phyloP scores from a whole-genome alignment of 192 early-diverging fungal genomes.

The Pilobolus umbonatus region DNA sequence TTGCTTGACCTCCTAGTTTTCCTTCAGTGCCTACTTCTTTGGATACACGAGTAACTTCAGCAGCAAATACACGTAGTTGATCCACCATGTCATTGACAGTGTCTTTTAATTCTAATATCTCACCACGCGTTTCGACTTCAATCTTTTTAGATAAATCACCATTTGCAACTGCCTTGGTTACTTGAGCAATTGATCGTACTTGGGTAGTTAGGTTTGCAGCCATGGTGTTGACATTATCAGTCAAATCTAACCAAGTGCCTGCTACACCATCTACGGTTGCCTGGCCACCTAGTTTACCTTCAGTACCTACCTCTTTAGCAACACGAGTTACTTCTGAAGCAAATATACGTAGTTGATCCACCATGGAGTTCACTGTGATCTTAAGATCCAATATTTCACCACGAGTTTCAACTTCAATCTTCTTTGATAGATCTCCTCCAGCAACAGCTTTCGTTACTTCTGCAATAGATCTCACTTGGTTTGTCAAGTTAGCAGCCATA shows the following conservation, averaged over 20 bases:
- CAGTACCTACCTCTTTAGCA: conserved; percentile 58
- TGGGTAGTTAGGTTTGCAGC: conserved; percentile 49
- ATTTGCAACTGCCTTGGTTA: conserved; percentile 45
- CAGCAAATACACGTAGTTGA: conserved; percentile 52
- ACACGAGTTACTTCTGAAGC: conserved; percentile 60
- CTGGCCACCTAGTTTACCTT: conserved; percentile 59
- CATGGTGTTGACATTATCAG: conserved; percentile 57
- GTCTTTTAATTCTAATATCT: conserved; percentile 51
- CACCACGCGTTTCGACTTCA: conserved; percentile 45
- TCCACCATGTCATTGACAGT: conserved; percentile 65
- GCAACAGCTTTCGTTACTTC: conserved; percentile 62
- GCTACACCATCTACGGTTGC: conserved; percentile 47
- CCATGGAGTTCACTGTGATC: conserved; percentile 67
- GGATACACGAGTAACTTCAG: conserved; percentile 58
- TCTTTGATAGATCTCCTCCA: conserved; percentile 57
- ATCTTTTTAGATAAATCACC: conserved; percentile 50
- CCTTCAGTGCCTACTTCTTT: conserved; percentile 66
- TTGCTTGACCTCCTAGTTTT: conserved; percentile 69
- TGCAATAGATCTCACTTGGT: conserved; percentile 58
- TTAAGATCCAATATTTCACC: conserved; percentile 69
- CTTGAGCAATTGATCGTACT: conserved; percentile 48
- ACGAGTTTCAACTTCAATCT: conserved; percentile 56
- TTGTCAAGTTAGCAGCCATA: conserved; percentile 44
- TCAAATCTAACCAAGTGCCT: conserved; percentile 54
- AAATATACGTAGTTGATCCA: conserved; percentile 47